Base-by-base conservation (phyloP, 495 filamentous ascomycete species). In the Penicillium bovifimosum region DNA sequence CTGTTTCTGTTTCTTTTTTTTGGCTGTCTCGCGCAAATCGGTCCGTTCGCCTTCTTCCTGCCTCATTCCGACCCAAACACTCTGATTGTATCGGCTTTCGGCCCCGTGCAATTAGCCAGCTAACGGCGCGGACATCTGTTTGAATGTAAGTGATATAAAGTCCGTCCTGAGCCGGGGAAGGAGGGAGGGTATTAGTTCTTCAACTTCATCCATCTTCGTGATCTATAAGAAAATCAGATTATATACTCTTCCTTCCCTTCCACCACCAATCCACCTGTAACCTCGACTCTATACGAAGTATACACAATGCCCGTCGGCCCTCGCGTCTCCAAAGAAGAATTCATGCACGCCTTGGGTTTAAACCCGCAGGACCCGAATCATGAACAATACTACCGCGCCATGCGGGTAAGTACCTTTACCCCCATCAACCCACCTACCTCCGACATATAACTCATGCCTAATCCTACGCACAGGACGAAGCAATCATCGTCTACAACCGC, bases 261-360 rank as follows among this genome's bases (percentile, higher is more conserved):
- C n/a, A n/a, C n/a, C n/a, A n/a, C n/a, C n/a, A n/a, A 42, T 13
- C 40, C 20, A 42, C 40, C 40, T 9, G 2, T 31, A n/a, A 33
- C 8, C 7, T 45, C 28, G 9, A 29, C 17, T 34, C 32, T 13
- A 34, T 13, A 34, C 32, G 20, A 24, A 24, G 20, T 24, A 24
- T 24, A 33, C 41, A 72, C 64, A 59, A 50, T 61, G 34, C 49
- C 68, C 8, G 72, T 74, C 42, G 70, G 70, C 5, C 72, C 72
- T n/a, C 69, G 73, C 53, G 73, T 68, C 49, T 71, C 71, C 26
- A 76, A 76, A 47, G 71, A 74, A 43, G 71, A 76, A 49, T 76
- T 76, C 49, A 73, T 76, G 69, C 61, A 62, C 9, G 70, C 71
- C 6, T 52, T 76, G 24, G 67, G 69, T 31, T 58, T 76, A 9